Base-by-base conservation (phyloP, 129 eudicot species). In the Tanacetum coccineum region DNA sequence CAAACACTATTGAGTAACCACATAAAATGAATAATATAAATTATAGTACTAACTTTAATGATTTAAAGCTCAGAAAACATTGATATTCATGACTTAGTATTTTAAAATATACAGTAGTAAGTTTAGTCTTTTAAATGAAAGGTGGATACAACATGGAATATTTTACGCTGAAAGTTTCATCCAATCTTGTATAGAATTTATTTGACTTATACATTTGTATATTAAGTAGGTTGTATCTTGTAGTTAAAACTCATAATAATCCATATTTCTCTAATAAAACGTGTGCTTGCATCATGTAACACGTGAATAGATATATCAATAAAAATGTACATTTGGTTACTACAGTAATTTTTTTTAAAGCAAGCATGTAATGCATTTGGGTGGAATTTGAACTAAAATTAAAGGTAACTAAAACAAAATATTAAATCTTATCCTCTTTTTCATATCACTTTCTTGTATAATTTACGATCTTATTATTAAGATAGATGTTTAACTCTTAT, bases 141-240 rank as follows among this genome's bases (percentile, higher is more conserved):
- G 45, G 68, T 19, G 53, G 68, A 54, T 8, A 13, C 59, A 54
- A 44, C 21, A 63, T 64, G 21, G 54, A 6, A 53, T 7, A 21
- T 6, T 64, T 11, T 45, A 65, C 25, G 45, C 6, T 47, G 26
- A 66, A 22, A 28, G 30, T 40, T 28, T 26, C 51, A 48, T 51
- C 22, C 10, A 7, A 20, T 14, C 59, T 15, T 6, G 5, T 22
- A 57, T 48, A n/a, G 22, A 48, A 47, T 28, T 46, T 65, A 1
- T 14, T 65, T 8, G 51, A 25, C 58, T 47, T 3, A 47, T 47
- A 4, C 7, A 14, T 22, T 47, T n/a, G 9, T 15, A n/a, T 28
- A 13, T 66, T 14, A 48, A 65, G 26, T n/a, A 65, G 12, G 12
- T 22, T 22, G 14, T 47, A 53, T 21, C 6, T 47, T 47, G 2